Conservation (phyloP, 2,329 filamentous ascomycete genomes). For the Claviceps paspali region DNA sequence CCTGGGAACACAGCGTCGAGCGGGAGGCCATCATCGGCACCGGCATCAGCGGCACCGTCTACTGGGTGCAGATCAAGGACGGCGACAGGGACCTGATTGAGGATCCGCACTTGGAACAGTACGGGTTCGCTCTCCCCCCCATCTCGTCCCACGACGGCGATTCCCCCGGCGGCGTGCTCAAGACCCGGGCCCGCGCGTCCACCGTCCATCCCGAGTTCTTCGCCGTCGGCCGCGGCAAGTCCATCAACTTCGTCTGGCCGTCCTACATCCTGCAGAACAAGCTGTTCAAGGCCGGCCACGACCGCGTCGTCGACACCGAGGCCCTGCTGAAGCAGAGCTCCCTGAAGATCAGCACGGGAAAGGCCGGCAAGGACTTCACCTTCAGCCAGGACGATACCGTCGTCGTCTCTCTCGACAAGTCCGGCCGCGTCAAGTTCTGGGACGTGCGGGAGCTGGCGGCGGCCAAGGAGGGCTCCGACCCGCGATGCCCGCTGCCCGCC, state of each 20-base stretch:
- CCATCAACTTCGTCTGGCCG: constrained; percentile 77
- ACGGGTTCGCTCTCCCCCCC: constrained; percentile 80
- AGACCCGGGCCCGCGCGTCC: constrained; percentile 86
- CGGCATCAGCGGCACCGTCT: constrained; percentile 89
- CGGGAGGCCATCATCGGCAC: constrained; percentile 81
- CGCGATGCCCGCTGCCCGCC: constrained; percentile 35
- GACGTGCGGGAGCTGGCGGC: constrained; percentile 69
- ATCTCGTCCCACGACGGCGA: constrained; percentile 78
- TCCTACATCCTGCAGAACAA: constrained; percentile 47
- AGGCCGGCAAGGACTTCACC: constrained; percentile 94
- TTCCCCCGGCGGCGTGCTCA: constrained; percentile 78
- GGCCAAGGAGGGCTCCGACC: constrained; percentile 33
- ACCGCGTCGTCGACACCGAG: constrained; percentile 68
- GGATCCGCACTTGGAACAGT: constrained; percentile 63
- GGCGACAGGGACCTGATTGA: constrained; percentile 67
- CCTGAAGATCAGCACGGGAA: constrained; percentile 89
- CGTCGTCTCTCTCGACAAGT: constrained; percentile 92
- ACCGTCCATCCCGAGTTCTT: constrained; percentile 86
- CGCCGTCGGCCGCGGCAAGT: constrained; percentile 87
- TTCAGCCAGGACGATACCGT: constrained; percentile 95
- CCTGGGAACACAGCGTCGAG: constrained; percentile 39
- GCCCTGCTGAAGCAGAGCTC: constrained; percentile 75
- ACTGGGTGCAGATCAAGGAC: constrained; percentile 75
- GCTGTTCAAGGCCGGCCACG: constrained; percentile 47
- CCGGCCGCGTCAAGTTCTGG: constrained; percentile 94